phyloP scores from a whole-genome alignment of 257 asterid genomes.

The Ballota nigra region DNA sequence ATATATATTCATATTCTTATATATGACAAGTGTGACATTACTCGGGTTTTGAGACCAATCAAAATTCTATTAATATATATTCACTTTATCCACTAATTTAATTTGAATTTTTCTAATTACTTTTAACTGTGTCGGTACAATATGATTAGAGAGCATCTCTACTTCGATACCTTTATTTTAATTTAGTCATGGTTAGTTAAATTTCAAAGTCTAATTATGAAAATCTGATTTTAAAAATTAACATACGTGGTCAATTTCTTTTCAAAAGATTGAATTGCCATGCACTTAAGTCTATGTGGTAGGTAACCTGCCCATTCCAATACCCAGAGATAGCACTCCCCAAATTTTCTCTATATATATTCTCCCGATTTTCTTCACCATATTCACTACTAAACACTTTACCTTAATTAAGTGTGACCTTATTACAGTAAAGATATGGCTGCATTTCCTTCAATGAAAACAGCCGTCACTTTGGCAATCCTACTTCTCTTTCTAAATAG shows the following conservation, averaged over 20 bases:
- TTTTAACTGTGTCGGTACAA: too few relatives aligned
- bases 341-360: constrained; percentile 37
- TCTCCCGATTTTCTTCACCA: constrained; percentile 2
- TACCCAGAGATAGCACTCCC: constrained; percentile 21
- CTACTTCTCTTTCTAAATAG: constrained; percentile 35
- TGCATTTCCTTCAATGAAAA: constrained; percentile 32
- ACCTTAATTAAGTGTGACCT: not conserved
- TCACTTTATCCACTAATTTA: too few relatives aligned
- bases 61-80: too few relatives aligned
- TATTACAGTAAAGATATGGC: constrained; percentile 27
- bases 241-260: constrained; percentile 22
- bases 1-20: too few relatives aligned
- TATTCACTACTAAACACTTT: constrained; percentile 20
- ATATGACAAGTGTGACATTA: too few relatives aligned
- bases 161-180: too few relatives aligned
- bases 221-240: not conserved
- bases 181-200: too few relatives aligned
- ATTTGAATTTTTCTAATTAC: too few relatives aligned
- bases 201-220: not conserved
- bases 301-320: constrained; percentile 63
- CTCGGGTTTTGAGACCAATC: too few relatives aligned
- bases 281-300: constrained; percentile 60
- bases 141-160: too few relatives aligned
- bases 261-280: constrained; percentile 36
- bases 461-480: constrained; percentile 33